phyloP scores from a whole-genome alignment of 1,139 yeast species.

The Candida sanyaensis region DNA sequence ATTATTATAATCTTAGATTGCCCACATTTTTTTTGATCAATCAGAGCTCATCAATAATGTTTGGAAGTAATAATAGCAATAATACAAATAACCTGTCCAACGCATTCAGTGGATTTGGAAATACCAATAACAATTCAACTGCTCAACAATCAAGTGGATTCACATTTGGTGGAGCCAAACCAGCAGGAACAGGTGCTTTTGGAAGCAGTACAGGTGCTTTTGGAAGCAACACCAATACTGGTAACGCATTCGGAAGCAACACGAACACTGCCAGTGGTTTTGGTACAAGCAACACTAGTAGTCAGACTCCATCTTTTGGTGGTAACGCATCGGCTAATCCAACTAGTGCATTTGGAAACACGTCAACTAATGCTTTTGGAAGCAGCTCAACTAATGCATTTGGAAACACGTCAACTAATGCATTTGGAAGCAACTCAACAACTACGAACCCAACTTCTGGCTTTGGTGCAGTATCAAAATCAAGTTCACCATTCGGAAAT shows the following conservation, averaged over 20 bases:
- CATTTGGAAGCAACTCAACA: constrained; percentile 3
- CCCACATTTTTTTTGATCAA: neutral
- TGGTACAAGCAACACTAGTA: neutral
- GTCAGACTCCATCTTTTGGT: constrained; percentile 3
- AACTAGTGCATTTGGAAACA: constrained; percentile 1
- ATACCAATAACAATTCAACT: constrained; percentile 6
- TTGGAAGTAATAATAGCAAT: constrained; percentile 5
- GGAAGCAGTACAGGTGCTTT: constrained; percentile 4
- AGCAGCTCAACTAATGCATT: constrained; percentile 5
- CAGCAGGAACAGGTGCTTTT: constrained; percentile 18
- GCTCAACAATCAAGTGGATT: constrained; percentile 1
- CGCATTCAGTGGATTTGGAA: constrained; percentile 11
- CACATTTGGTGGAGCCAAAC: constrained; percentile 18
- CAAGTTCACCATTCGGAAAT: constrained; percentile 10
- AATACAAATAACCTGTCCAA: neutral
- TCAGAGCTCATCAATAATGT: constrained; percentile 2
- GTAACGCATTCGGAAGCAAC: neutral
- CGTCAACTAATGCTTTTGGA: constrained; percentile 5
- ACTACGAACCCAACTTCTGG: constrained; percentile 7
- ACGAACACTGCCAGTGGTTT: neutral
- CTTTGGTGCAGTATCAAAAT: constrained; percentile 9
- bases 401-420: constrained; percentile 6
- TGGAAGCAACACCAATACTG: constrained; percentile 1
- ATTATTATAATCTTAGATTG: neutral
- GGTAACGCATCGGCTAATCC: neutral